phyloP scores from a whole-genome alignment of 768 basidiomycete genomes.

The Fomitopsis serialis region DNA sequence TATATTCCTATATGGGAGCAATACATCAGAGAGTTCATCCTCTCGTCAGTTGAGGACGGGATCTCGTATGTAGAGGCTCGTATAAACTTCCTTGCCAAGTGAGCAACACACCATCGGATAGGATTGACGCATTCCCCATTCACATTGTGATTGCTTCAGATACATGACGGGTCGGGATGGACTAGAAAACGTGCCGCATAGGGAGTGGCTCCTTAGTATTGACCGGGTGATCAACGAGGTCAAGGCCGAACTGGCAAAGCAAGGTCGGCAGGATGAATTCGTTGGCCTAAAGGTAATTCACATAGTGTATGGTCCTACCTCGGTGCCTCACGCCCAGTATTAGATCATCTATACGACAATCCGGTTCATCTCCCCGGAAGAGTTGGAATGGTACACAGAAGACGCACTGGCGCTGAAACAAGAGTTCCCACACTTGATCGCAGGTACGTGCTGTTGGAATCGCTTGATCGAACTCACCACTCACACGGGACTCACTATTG shows the following conservation, averaged over 20 bases:
- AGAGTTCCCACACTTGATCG: slow-evolving; percentile 67
- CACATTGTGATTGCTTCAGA: slow-evolving; percentile 25
- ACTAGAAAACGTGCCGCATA: slow-evolving; percentile 49
- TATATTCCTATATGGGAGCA: slow-evolving; percentile 54
- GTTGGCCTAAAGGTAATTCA: slow-evolving; percentile 57
- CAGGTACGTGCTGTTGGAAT: slow-evolving; percentile 34
- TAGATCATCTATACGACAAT: slow-evolving; percentile 72
- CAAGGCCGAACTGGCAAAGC: slow-evolving; percentile 41
- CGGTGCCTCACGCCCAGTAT: neutral
- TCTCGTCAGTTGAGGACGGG: slow-evolving; percentile 60
- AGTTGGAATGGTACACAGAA: slow-evolving; percentile 61
- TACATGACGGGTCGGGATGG: slow-evolving; percentile 55
- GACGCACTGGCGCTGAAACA: slow-evolving; percentile 73
- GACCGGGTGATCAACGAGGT: slow-evolving; percentile 47
- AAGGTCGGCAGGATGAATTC: slow-evolving; percentile 57
- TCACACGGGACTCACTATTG: neutral
- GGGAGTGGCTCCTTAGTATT: slow-evolving; percentile 53
- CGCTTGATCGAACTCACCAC: neutral
- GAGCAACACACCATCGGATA: neutral
- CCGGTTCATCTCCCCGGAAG: slow-evolving; percentile 47
- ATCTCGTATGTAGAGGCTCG: slow-evolving; percentile 68
- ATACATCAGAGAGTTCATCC: slow-evolving; percentile 60
- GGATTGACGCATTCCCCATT: neutral
- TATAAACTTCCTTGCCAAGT: slow-evolving; percentile 61
- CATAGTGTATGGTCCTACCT: neutral